A percentile compares a stretch with the other conserved stretches of the same genome.
phyloP scores from a whole-genome alignment of 2,329 filamentous ascomycete genomes.

The Shiraia sp. region DNA sequence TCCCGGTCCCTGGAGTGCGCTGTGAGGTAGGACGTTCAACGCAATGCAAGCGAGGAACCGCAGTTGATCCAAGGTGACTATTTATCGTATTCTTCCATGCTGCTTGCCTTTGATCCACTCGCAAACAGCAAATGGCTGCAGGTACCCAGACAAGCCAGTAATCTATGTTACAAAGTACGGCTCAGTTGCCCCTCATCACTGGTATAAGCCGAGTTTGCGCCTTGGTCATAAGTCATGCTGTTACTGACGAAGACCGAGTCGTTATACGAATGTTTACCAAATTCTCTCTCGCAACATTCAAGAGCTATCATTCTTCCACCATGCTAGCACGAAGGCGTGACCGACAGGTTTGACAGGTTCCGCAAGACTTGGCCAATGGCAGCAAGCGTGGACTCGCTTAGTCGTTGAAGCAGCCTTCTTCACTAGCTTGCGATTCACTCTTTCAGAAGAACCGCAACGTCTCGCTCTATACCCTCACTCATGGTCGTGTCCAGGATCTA shows the following conservation, averaged over 20 bases:
- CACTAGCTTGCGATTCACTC: constrained; percentile 16
- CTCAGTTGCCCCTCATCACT: too few species aligned
- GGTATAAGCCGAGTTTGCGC: too few species aligned
- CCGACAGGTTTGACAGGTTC: constrained; percentile 5
- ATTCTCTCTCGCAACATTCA: too few species aligned
- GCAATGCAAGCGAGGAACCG: background rate
- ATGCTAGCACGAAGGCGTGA: constrained; percentile 2
- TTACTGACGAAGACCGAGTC: too few species aligned
- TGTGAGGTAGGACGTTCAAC: background rate
- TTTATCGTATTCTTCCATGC: background rate
- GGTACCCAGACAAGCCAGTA: too few species aligned
- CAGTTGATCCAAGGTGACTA: background rate
- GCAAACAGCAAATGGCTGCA: too few species aligned
- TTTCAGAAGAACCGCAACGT: constrained; percentile 10
- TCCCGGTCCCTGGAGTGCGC: constrained; percentile 16
- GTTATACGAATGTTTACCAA: too few species aligned
- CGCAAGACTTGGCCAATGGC: constrained; percentile 10
- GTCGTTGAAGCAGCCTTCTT: constrained; percentile 6
- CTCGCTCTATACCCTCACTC: constrained; percentile 6
- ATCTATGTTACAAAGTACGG: too few species aligned
- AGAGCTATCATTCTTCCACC: background rate
- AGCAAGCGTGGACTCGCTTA: constrained; percentile 15
- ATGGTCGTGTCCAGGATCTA: too few species aligned
- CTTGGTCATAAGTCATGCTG: too few species aligned
- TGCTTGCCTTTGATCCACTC: too few species aligned